Conservation (phyloP, 31 red algal species). For the Porphyra umbilicalis region DNA sequence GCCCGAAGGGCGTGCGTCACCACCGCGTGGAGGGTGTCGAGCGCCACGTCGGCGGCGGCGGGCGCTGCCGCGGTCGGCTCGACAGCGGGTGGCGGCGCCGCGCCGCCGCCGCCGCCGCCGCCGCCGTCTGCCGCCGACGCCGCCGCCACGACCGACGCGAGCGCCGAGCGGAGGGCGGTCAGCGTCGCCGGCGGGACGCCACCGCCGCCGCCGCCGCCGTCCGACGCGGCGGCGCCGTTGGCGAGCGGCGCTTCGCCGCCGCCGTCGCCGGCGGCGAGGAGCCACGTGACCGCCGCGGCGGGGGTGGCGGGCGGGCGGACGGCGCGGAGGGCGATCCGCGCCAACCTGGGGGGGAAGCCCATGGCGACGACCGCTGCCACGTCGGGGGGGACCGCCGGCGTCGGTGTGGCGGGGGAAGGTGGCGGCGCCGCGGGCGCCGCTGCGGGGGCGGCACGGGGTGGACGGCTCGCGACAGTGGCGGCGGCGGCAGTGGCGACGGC, state of each 20-base stretch:
- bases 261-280: not conserved
- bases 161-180: not conserved
- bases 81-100: not conserved
- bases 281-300: not conserved
- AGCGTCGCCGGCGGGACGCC: not conserved
- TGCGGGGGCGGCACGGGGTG: not conserved
- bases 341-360: not conserved
- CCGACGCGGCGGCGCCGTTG: too few relatives aligned
- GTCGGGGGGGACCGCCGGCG: not conserved
- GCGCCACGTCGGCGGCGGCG: not conserved
- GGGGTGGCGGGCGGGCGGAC: not conserved
- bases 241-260: too few relatives aligned
- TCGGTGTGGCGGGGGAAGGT: too few relatives aligned
- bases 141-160: not conserved
- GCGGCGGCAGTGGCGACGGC: not conserved
- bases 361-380: not conserved
- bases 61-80: not conserved
- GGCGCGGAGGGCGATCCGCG: not conserved
- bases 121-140: not conserved
- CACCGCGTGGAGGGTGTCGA: conserved; percentile 16
- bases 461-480: not conserved
- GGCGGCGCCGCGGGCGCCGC: not conserved
- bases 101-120: not conserved
- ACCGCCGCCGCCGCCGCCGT: too few relatives aligned
- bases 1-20: conserved; percentile 3